These are phyloP conservation scores for Monoraphidium neglectum DNA, from an alignment of 139 green algal genomes.

Conservation along the genomic window DNA sequence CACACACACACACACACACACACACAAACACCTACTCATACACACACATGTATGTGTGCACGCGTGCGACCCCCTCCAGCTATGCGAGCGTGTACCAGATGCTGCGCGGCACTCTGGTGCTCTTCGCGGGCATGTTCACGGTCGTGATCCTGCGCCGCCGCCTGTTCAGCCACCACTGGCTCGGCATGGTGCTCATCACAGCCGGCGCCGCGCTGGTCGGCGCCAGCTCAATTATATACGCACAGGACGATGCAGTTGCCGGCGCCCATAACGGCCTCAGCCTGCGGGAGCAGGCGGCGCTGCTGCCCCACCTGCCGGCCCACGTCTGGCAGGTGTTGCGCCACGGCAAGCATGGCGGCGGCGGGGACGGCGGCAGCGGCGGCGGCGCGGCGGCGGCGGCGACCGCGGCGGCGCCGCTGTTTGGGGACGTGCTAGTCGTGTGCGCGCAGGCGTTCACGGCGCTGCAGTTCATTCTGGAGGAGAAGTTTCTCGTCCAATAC, in stretches of 20 bases:
- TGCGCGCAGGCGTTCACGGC: slow-evolving; percentile 65
- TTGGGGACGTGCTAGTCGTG: slow-evolving; percentile 81
- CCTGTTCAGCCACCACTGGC: slow-evolving; percentile 82
- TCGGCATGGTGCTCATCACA: slow-evolving; percentile 82
- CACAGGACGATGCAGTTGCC: too few species aligned
- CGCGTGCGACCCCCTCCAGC: slow-evolving; percentile 43
- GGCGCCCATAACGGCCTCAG: too few species aligned
- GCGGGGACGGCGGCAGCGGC: background rate
- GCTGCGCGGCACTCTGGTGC: slow-evolving; percentile 84
- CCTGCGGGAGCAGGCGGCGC: too few species aligned
- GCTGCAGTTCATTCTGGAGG: slow-evolving; percentile 89
- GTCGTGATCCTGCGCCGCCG: slow-evolving; percentile 68
- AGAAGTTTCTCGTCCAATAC: slow-evolving; percentile 81
- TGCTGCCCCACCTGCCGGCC: background rate
- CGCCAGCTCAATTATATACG: slow-evolving; percentile 55
- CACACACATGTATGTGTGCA: background rate
- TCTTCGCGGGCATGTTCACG: slow-evolving; percentile 85
- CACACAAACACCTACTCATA: too few species aligned
- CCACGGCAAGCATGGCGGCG: background rate
- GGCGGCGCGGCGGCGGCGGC: slow-evolving; percentile 8
- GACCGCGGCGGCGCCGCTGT: slow-evolving; percentile 50
- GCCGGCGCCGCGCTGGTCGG: slow-evolving; percentile 82
- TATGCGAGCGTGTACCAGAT: slow-evolving; percentile 87
- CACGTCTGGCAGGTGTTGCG: background rate
- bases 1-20: too few species aligned